Conservation (phyloP, 495 filamentous ascomycete genomes). For the Podospora pseudopauciseta region DNA sequence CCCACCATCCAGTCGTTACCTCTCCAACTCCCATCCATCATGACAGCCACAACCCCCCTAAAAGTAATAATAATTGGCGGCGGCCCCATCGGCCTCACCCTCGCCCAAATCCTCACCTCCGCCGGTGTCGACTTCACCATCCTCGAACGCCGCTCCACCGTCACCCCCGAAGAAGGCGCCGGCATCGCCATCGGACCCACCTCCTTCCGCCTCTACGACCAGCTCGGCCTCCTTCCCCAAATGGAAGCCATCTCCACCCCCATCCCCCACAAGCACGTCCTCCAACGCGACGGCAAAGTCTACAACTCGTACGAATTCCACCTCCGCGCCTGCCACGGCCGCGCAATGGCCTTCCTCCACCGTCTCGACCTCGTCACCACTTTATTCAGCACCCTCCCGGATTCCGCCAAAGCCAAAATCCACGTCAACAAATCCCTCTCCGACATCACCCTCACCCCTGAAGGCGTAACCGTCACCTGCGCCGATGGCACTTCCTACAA, state of each 20-base stretch:
- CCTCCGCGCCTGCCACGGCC: neutral
- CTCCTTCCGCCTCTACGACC: conserved; percentile 44
- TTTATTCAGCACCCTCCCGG: conserved; percentile 36
- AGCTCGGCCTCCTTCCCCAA: conserved; percentile 42
- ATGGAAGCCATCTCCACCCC: conserved; percentile 28
- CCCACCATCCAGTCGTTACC: neutral
- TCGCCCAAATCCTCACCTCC: conserved; percentile 45
- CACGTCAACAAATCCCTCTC: conserved; percentile 34
- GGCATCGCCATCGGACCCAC: conserved; percentile 37
- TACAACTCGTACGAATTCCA: neutral
- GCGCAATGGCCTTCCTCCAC: conserved; percentile 21
- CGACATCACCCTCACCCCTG: conserved; percentile 22
- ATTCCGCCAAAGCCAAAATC: conserved; percentile 30
- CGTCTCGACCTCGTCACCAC: conserved; percentile 34
- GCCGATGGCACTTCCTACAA: conserved; percentile 39
- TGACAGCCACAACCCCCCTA: conserved; percentile 25
- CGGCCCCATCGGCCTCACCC: conserved; percentile 47
- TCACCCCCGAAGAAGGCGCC: conserved; percentile 42
- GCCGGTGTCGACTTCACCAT: conserved; percentile 49
- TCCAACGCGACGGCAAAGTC: neutral
- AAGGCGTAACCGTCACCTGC: conserved; percentile 34
- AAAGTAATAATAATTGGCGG: conserved; percentile 54
- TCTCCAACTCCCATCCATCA: neutral
- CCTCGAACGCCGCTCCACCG: conserved; percentile 39
- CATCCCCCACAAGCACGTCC: conserved; percentile 17